Base-by-base conservation (phyloP, 805 yeast species). In the Kodamaea neixiangensis region DNA sequence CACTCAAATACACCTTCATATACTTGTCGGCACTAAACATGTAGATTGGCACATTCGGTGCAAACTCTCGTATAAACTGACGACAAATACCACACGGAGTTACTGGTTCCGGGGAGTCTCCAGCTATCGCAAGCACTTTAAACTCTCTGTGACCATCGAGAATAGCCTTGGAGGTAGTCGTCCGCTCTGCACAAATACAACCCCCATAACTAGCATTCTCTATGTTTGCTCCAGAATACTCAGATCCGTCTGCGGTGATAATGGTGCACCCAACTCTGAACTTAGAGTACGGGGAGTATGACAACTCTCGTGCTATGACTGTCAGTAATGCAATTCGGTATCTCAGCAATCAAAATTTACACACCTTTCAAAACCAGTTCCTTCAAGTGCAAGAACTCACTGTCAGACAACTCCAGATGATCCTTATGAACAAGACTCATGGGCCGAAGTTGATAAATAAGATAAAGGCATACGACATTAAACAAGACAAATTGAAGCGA, bases 51-150 rank as follows among this genome's bases (percentile, higher is more conserved):
- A 82, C 62, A 6, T 77, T 73, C 6, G 65, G 61, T 0, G 84
- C 80, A 66, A 92, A 93, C 66, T 93, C 99, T 35, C 97, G 75
- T 29, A 93, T 82, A 49, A 87, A 81, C 67, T 93, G 99, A 48
- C 99, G 76, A 62, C 99, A 93, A 34, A 94, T 85, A 3, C 99
- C 99, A 66, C 99, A 93, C 0, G 99, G 99, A 7, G 92, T 75
- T 9, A 87, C 83, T 25, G 85, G 79, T 1, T 77, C 78, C 1
- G 63, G 61, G 41, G 77, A 58, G 61, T 86, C 92, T 18, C 88
- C 78, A 3, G 87, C 73, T 7, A 89, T 80, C 3, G 86, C 96
- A 50, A 89, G 70, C 1, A 87, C 89, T 52, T 69, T 72, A 63
- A 86, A 79, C 19, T 54, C 45, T 3, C 55, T 62, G 50, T 72